Conservation (phyloP, 805 yeast species). For the Yamadazyma tumulicola region DNA sequence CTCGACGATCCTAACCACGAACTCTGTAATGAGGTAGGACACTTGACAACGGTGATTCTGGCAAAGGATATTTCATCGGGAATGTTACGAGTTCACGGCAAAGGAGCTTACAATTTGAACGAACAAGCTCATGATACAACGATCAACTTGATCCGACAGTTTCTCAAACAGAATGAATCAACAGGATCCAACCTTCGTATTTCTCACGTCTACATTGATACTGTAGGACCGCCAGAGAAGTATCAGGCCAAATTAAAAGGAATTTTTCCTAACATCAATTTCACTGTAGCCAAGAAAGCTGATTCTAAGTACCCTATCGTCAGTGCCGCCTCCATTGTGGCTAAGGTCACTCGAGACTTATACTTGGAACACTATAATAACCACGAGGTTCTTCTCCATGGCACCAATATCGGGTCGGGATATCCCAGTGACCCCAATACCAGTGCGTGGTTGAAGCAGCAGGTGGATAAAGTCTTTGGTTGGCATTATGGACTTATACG, state of each 20-base stretch:
- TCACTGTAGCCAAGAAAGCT: conserved; percentile 91
- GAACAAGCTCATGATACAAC: conserved; percentile 97
- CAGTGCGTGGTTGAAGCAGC: conserved; percentile 61
- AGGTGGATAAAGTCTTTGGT: conserved; percentile 74
- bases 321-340: conserved; percentile 91
- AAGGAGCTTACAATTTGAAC: conserved; percentile 71
- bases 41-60: conserved; percentile 82
- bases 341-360: conserved; percentile 91
- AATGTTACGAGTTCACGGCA: conserved; percentile 60
- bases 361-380: conserved; percentile 39
- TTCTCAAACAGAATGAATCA: conserved; percentile 46
- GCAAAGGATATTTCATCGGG: conserved; percentile 85
- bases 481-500: conserved; percentile 75
- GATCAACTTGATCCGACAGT: conserved; percentile 66
- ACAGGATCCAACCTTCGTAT: conserved; percentile 41
- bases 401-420: conserved; percentile 72
- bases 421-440: conserved; percentile 94
- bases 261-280: conserved; percentile 64
- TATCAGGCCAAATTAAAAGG: conserved; percentile 73
- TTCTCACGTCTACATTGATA: conserved; percentile 80
- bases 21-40: conserved; percentile 64
- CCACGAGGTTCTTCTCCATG: conserved; percentile 25
- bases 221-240: conserved; percentile 91
- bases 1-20: conserved; percentile 49
- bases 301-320: conserved; percentile 91